Base-by-base conservation (phyloP, 495 filamentous ascomycete species). In the Tuber calosporum region DNA sequence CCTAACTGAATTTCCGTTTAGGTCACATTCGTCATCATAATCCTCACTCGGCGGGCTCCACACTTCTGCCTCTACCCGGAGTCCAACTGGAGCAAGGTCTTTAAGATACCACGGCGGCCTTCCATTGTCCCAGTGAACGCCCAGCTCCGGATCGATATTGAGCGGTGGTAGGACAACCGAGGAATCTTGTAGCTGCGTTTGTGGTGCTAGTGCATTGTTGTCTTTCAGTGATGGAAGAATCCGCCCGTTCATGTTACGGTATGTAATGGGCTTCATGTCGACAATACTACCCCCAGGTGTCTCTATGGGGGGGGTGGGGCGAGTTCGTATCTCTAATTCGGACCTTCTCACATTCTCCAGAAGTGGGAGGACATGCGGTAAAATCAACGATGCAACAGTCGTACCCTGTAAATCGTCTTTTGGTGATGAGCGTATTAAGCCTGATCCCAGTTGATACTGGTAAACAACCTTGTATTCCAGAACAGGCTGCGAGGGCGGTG, bases 41-140 rank as follows among this genome's bases (percentile, higher is more conserved):
- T 67, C 26, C 13, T 71, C 69, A 37, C 69, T 71, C 37, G 38
- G 43, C 15, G 69, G 69, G 26, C 69, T 71, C 37, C 37, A 71
- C 19, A 58, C 69, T 71, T 58, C 36, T 11, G 69, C 69, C 17
- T 58, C 70, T 73, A 72, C 70, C 67, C 68, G 68, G 41, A 79
- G 68, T 53, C 94, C 93, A 69, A 87, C 81, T 0, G 90, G 91
- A 48, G 94, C 88, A 79, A 95, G 94, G 17, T 88, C 87, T 75
- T 93, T 86, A 79, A 96, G 88, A 83, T 96, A 97, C 93, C 94
- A 97, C 17, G 91, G 89, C 70, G 77, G 70, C 69, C 70, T 69
- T 40, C 73, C 76, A 72, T 75, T 77, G 26, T 74, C 75, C 77
- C 76, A 72, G 70, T 81, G 53, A 34, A 62, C 53, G 1, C 53